These are phyloP conservation scores for Psidium guajava DNA, from an alignment of 345 rosid genomes.

Conservation along the genomic window DNA sequence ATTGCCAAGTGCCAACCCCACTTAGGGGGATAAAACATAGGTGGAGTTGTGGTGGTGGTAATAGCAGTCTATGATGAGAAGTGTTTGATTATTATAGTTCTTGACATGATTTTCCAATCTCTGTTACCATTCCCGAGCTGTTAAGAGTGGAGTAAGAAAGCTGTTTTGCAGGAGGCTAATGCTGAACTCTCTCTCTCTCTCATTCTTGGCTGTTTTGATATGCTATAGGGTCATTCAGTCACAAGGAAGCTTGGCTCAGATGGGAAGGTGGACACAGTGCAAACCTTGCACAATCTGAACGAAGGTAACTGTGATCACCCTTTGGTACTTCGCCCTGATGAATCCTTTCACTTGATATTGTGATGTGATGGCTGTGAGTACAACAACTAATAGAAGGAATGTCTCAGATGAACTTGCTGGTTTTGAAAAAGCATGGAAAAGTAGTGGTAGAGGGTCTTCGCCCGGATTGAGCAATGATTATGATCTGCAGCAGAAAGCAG, in stretches of 20 bases:
- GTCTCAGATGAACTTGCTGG: slow-evolving; percentile 47
- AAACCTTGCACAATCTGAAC: slow-evolving; percentile 61
- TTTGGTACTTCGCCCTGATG: background rate
- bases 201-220: background rate
- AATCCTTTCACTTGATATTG: background rate
- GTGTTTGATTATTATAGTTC: background rate
- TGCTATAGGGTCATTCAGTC: slow-evolving; percentile 61
- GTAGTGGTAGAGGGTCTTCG: slow-evolving; percentile 22
- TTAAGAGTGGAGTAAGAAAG: background rate
- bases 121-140: background rate
- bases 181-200: background rate
- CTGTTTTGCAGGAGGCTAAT: background rate
- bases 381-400: background rate
- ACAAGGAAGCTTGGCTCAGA: slow-evolving; percentile 58
- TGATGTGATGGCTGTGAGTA: background rate
- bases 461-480: slow-evolving; percentile 16
- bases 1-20: background rate
- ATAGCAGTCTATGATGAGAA: background rate
- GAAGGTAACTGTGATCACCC: slow-evolving; percentile 35
- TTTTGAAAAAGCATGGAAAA: slow-evolving; percentile 62
- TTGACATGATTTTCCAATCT: background rate
- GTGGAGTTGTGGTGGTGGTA: background rate
- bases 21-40: background rate
- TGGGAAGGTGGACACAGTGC: slow-evolving; percentile 71
- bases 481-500: slow-evolving; percentile 7